phyloP scores from a whole-genome alignment of 176 grass and related monocot genomes.

The Hordeum marinum region DNA sequence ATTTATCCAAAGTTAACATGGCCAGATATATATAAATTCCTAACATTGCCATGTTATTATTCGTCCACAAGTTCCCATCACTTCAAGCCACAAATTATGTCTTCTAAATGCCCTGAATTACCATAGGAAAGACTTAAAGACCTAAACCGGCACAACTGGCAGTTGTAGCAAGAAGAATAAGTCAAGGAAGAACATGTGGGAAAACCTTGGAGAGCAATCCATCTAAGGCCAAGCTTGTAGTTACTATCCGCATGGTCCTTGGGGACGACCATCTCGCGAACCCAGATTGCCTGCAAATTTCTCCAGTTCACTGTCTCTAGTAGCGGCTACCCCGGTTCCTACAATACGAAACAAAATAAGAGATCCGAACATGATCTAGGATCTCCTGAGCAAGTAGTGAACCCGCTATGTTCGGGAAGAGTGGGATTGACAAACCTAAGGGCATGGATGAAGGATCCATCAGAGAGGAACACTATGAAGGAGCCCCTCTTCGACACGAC shows the following conservation, averaged over 20 bases:
- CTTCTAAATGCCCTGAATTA: not conserved
- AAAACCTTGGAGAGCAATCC: conserved; percentile 87
- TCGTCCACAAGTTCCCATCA: not conserved
- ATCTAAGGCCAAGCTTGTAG: conserved; percentile 75
- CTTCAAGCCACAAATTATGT: not conserved
- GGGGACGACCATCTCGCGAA: conserved; percentile 78
- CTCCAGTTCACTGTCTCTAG: conserved; percentile 59
- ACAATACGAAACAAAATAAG: conserved; percentile 1
- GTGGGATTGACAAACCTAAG: conserved; percentile 4
- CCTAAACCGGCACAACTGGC: not conserved
- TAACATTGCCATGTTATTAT: not conserved
- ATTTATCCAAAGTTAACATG: too few relatives aligned
- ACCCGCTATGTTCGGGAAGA: too few relatives aligned
- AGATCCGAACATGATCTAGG: conserved; percentile 9
- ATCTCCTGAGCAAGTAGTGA: too few relatives aligned
- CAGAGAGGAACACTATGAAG: conserved; percentile 74
- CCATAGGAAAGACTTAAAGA: not conserved
- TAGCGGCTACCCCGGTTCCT: conserved; percentile 68
- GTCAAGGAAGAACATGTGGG: not conserved
- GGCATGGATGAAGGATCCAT: conserved; percentile 64
- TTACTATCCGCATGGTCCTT: conserved; percentile 82
- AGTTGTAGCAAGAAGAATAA: not conserved
- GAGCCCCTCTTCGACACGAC: conserved; percentile 45
- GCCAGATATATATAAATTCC: not conserved
- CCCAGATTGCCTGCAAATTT: conserved; percentile 88